A percentile compares a stretch with the other conserved stretches of the same genome.
phyloP scores from a whole-genome alignment of 352 stramenopile genomes.

The Labyrinthula sp. region DNA sequence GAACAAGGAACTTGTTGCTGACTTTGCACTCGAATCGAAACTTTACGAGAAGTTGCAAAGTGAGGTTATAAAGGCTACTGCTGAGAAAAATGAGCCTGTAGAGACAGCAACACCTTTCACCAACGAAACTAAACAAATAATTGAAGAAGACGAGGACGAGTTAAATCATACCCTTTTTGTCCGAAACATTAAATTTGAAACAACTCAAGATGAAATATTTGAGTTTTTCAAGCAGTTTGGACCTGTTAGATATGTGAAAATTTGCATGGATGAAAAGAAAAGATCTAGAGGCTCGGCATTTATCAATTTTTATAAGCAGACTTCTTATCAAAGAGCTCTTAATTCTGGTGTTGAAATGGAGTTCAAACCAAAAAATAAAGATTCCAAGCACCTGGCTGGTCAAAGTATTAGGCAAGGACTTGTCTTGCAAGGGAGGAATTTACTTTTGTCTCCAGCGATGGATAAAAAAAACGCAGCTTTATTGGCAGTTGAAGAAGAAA shows the following conservation, averaged over 20 bases:
- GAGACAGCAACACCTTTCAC: conserved; percentile 1
- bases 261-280: conserved; percentile 46
- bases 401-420: conserved; percentile 4
- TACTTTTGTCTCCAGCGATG: conserved; percentile 20
- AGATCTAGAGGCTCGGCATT: conserved; percentile 49
- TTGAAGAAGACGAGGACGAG: conserved; percentile 25
- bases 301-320: conserved; percentile 41
- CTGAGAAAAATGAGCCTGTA: conserved; percentile 18
- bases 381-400: conserved; percentile 1
- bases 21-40: conserved; percentile 19
- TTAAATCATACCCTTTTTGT: conserved; percentile 45
- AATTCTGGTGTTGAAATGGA: conserved; percentile 4
- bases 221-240: conserved; percentile 46
- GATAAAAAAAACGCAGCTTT: conserved; percentile 4
- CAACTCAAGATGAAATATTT: conserved; percentile 45
- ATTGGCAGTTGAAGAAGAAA: not conserved
- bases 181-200: conserved; percentile 55
- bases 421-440: conserved; percentile 14
- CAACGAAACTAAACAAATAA: not conserved
- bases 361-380: not conserved
- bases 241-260: conserved; percentile 42
- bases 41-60: conserved; percentile 27
- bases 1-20: conserved; percentile 19
- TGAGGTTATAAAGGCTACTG: conserved; percentile 7
- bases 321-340: conserved; percentile 1